These are phyloP conservation scores for Drechslerella dactyloides DNA, from an alignment of 2,329 filamentous ascomycete genomes.

Conservation along the genomic window DNA sequence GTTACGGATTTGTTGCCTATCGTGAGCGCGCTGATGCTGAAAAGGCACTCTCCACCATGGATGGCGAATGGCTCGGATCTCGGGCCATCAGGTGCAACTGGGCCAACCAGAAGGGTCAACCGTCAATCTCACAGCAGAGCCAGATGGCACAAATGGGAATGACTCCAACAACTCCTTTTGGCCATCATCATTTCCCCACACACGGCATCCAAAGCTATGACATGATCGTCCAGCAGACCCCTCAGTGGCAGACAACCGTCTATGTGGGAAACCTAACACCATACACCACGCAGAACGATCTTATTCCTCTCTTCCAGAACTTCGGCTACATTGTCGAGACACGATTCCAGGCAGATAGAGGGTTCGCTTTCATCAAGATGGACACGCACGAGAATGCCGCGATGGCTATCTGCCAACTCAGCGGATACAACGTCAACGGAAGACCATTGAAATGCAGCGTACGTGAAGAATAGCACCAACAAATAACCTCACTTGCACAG, in stretches of 20 bases:
- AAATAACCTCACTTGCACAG: background rate
- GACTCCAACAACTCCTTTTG: slow-evolving; percentile 94
- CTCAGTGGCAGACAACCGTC: slow-evolving; percentile 96
- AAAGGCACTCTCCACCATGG: slow-evolving; percentile 96
- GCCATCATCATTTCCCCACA: slow-evolving; percentile 96
- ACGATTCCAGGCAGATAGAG: slow-evolving; percentile 95
- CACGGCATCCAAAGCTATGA: slow-evolving; percentile 97
- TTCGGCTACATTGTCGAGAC: slow-evolving; percentile 98
- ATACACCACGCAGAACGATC: slow-evolving; percentile 94
- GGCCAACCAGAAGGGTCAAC: slow-evolving; percentile 99
- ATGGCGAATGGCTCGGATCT: slow-evolving; percentile 98
- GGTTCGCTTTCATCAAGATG: slow-evolving; percentile 99
- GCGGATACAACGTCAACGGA: slow-evolving; percentile 96
- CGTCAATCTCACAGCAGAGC: slow-evolving; percentile 96
- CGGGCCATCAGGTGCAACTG: slow-evolving; percentile 99
- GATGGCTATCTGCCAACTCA: slow-evolving; percentile 97
- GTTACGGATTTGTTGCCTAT: slow-evolving; percentile 98
- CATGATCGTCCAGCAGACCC: slow-evolving; percentile 93
- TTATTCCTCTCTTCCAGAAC: slow-evolving; percentile 98
- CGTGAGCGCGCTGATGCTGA: slow-evolving; percentile 91
- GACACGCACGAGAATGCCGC: slow-evolving; percentile 97
- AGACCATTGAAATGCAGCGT: slow-evolving; percentile 98
- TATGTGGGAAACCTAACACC: slow-evolving; percentile 98
- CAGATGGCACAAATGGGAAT: slow-evolving; percentile 97
- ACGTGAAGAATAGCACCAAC: slow-evolving; percentile 62